Conservation (phyloP, 192 early-diverging fungal species). For the Rhizophagus sp. region DNA sequence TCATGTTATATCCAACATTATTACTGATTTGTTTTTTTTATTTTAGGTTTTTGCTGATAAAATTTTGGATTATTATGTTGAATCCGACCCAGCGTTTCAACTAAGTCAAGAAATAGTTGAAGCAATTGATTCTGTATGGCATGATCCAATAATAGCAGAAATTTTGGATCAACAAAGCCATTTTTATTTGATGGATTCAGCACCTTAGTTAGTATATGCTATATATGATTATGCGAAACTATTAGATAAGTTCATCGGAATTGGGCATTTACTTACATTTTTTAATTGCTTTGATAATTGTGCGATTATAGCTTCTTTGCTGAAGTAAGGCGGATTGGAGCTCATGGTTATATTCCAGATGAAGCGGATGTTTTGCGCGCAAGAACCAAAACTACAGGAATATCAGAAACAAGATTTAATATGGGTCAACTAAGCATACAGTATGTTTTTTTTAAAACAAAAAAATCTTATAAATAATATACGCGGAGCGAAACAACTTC, state of each 20-base stretch:
- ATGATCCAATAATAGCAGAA: conserved; percentile 65
- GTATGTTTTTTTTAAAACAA: conserved; percentile 51
- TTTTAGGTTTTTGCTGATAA: conserved; percentile 33
- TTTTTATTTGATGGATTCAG: conserved; percentile 92
- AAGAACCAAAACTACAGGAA: conserved; percentile 97
- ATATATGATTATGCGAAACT: background rate
- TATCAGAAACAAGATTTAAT: conserved; percentile 92
- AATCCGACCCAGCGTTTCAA: conserved; percentile 52
- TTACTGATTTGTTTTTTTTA: background rate
- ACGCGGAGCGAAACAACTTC: background rate
- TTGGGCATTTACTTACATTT: background rate
- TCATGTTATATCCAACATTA: background rate
- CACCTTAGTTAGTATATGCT: conserved; percentile 70
- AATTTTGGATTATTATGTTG: conserved; percentile 49
- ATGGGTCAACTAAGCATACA: conserved; percentile 89
- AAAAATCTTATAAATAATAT: conserved; percentile 17
- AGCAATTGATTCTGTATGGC: conserved; percentile 71
- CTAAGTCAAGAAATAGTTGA: conserved; percentile 68
- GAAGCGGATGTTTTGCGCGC: conserved; percentile 94
- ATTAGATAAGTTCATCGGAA: background rate
- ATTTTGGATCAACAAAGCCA: conserved; percentile 74
- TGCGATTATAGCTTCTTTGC: conserved; percentile 78
- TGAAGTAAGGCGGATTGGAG: conserved; percentile 81
- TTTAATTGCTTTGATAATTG: background rate
- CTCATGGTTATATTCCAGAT: conserved; percentile 83